These are phyloP conservation scores for Ormosia emarginata DNA, from an alignment of 306 rosid species.

Conservation along the genomic window DNA sequence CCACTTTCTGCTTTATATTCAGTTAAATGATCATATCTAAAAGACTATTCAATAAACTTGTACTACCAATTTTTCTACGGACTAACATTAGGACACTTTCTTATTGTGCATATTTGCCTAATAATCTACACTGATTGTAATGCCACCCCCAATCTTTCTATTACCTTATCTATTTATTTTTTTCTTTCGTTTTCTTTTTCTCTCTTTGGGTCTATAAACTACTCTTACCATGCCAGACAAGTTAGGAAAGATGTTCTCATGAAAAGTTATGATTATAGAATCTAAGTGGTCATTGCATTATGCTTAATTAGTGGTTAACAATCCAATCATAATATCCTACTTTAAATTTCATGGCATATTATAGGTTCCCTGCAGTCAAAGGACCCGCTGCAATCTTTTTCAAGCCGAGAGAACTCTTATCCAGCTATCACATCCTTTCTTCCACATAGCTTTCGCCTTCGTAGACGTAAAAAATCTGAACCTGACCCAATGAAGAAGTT, in stretches of 20 bases:
- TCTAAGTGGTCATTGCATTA: background rate
- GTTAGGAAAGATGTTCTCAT: background rate
- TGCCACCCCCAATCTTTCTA: too few species aligned
- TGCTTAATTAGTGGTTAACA: background rate
- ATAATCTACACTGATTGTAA: too few species aligned
- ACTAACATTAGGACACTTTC: background rate
- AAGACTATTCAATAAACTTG: background rate
- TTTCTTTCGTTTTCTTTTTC: too few species aligned
- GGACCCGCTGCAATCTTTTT: slow-evolving; percentile 70
- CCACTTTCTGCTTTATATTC: background rate
- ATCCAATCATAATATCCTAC: background rate
- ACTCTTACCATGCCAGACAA: background rate
- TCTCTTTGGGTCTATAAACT: background rate
- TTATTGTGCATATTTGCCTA: background rate
- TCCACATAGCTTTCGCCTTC: slow-evolving; percentile 38
- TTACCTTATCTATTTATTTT: background rate
- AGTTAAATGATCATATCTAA: background rate
- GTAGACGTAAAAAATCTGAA: slow-evolving; percentile 43
- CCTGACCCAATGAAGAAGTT: slow-evolving; percentile 55
- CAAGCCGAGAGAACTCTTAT: slow-evolving; percentile 36
- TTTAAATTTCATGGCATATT: background rate
- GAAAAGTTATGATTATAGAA: slow-evolving; percentile 6
- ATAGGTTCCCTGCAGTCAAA: slow-evolving; percentile 57
- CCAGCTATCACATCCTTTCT: slow-evolving; percentile 44
- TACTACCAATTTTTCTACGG: background rate